These are phyloP conservation scores for Trichoderma parareesei DNA, from an alignment of 495 filamentous ascomycete genomes.

Conservation along the genomic window DNA sequence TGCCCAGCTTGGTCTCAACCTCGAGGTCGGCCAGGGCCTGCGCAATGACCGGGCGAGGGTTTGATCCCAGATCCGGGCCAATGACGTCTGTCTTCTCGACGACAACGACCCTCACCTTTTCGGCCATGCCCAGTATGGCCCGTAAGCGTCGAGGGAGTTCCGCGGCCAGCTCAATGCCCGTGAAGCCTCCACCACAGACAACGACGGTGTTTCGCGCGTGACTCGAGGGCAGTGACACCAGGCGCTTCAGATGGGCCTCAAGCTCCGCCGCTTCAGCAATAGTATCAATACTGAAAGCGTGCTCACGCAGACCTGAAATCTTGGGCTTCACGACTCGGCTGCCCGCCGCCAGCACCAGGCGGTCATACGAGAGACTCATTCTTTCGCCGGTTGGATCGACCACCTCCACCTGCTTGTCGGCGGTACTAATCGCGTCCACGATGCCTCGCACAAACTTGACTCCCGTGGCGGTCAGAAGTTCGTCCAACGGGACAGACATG, in stretches of 20 bases:
- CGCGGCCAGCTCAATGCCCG: conserved; percentile 19
- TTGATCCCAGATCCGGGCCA: conserved; percentile 14
- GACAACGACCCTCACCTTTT: conserved; percentile 15
- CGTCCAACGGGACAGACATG: conserved; percentile 19
- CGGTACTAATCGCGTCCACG: conserved; percentile 19
- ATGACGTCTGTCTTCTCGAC: conserved; percentile 15
- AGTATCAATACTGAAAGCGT: conserved; percentile 28
- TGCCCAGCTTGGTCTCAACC: background rate
- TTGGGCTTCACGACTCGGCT: conserved; percentile 24
- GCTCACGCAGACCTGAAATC: conserved; percentile 21
- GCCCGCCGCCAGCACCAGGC: conserved; percentile 29
- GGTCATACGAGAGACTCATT: conserved; percentile 20
- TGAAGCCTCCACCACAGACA: conserved; percentile 21
- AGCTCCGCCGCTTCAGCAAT: conserved; percentile 19
- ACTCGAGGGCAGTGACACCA: conserved; percentile 15
- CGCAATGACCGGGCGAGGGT: conserved; percentile 16
- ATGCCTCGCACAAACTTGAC: conserved; percentile 21
- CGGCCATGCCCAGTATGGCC: conserved; percentile 14
- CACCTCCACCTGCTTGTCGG: conserved; percentile 18
- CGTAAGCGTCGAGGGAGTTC: conserved; percentile 18
- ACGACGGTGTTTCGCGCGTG: conserved; percentile 19
- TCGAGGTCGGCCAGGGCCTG: conserved; percentile 12
- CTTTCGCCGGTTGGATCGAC: conserved; percentile 13
- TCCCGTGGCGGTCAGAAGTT: conserved; percentile 21
- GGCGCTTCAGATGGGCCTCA: conserved; percentile 15